Percentiles rank a stretch among this genome's conserved stretches.
These are phyloP conservation scores for Xylogone sp. DNA, from an alignment of 2,329 filamentous ascomycete species.

Conservation along the genomic window DNA sequence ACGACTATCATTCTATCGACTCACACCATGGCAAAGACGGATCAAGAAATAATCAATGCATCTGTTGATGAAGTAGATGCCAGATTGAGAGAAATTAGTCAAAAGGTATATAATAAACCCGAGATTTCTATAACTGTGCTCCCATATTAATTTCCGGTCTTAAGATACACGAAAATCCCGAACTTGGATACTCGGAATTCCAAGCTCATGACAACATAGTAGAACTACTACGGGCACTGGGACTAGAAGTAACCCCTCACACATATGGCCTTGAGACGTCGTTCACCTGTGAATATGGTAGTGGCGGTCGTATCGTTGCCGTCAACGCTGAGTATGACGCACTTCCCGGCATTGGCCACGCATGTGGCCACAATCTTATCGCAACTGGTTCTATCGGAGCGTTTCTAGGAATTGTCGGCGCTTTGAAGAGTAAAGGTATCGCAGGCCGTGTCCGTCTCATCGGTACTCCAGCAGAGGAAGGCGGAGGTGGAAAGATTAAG, in stretches of 20 bases:
- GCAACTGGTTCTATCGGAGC: slow-evolving; percentile 30
- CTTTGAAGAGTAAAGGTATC: slow-evolving; percentile 8
- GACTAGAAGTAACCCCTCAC: slow-evolving; percentile 41
- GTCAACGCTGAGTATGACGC: slow-evolving; percentile 43
- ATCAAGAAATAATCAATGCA: not conserved
- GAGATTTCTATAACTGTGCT: not conserved
- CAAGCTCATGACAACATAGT: slow-evolving; percentile 46
- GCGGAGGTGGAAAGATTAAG: slow-evolving; percentile 31
- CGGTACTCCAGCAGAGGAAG: slow-evolving; percentile 9
- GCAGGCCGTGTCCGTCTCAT: slow-evolving; percentile 22
- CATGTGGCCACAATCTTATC: slow-evolving; percentile 36
- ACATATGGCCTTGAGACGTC: slow-evolving; percentile 47
- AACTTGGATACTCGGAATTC: slow-evolving; percentile 45
- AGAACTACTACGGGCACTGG: slow-evolving; percentile 37
- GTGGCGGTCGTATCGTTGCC: slow-evolving; percentile 35
- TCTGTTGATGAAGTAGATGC: slow-evolving; percentile 1
- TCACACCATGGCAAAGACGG: not conserved
- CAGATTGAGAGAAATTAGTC: slow-evolving; percentile 1
- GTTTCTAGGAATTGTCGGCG: slow-evolving; percentile 26
- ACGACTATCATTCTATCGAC: not conserved
- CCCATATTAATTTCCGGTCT: not conserved
- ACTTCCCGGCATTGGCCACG: slow-evolving; percentile 38
- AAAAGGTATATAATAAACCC: not conserved
- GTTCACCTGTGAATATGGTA: slow-evolving; percentile 42
- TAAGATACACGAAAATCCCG: slow-evolving; percentile 40